Evolutionary conservation across 306 rosid species (phyloP), one percentile per base, ranked within the genome.

Genomic region (Quercus suber): DNA sequence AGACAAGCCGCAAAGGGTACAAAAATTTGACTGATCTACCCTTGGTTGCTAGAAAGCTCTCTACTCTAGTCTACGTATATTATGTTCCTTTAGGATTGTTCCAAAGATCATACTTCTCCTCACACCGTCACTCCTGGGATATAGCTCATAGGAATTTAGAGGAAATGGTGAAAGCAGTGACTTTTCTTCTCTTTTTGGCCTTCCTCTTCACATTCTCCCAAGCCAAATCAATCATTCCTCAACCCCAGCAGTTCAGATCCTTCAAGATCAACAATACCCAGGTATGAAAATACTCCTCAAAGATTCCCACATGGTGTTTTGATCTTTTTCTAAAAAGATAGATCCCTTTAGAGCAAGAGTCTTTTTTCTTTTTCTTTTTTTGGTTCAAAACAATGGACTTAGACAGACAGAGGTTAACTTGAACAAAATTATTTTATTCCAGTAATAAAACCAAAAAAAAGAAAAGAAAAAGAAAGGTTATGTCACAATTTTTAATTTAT

Each of bases 251-350:
- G 58, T 85, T 71, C 43, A 20, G 79, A 60, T 87, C 87, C 78
- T 86, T 83, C 80, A 81, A 75, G 69, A 71, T 83, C 81, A 79
- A 75, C 74, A 59, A 79, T n/a, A 78, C 91, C 83, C 86, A 74
- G 82, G 61, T 86, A 76, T 35, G 85, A 31, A 55, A 20, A 21
- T 6, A 25, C n/a, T 28, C 55, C 28, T 78, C 6, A 7, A 59
- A 59, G 53, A 49, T 49, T 49, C 4, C 5, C 53, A 49, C 0
- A 49, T 12, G 53, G 53, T 49, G 17, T 4, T 49, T 49, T 49
- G 15, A 49, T 49, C 53, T 49, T 49, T 49, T 49, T 3, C 53
- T 49, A 13, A 49, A 49, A 49, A 12, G 53, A 49, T 49, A 49
- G 53, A 49, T 49, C 17, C 53, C 53, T 49, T 49, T 11, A 8